Evolutionary conservation across 2,329 filamentous ascomycete species (phyloP).

Genomic region (Fusarium protoensiforme): DNA sequence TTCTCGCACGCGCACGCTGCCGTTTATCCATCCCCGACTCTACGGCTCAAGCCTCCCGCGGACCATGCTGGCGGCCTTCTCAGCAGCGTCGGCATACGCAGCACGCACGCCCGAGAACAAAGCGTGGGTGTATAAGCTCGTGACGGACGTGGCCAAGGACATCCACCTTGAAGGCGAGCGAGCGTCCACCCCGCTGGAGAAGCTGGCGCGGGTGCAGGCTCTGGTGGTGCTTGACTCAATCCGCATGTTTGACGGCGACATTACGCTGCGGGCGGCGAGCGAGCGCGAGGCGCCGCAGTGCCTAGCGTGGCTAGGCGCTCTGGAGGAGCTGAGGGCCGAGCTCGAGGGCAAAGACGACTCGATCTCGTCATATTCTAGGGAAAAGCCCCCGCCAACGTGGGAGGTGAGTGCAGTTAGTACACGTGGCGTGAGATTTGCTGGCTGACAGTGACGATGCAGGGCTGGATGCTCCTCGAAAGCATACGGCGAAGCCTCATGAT

Average conservation of each 20-base stretch:
- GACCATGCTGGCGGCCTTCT: conserved; percentile 54
- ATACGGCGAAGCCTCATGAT: conserved; percentile 52
- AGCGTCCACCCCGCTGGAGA: conserved; percentile 48
- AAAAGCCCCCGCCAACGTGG: conserved; percentile 54
- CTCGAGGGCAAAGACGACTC: conserved; percentile 45
- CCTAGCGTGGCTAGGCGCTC: conserved; percentile 50
- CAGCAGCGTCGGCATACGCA: conserved; percentile 52
- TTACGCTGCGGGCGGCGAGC: conserved; percentile 52
- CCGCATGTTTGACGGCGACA: conserved; percentile 57
- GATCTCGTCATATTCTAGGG: conserved; percentile 35
- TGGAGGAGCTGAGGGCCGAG: conserved; percentile 48
- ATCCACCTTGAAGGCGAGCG: conserved; percentile 50
- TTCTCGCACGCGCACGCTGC: conserved; percentile 49
- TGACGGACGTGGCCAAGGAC: conserved; percentile 51
- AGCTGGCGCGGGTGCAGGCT: conserved; percentile 57
- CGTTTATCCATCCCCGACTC: conserved; percentile 57
- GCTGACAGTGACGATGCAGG: conserved; percentile 30
- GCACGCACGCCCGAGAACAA: conserved; percentile 51
- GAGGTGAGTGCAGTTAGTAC: conserved; percentile 46
- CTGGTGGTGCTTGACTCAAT: conserved; percentile 55
- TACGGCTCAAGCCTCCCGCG: conserved; percentile 54
- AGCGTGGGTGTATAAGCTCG: conserved; percentile 52
- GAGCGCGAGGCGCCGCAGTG: conserved; percentile 53
- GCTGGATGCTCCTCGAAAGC: conserved; percentile 57
- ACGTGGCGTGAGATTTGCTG: neutral